phyloP scores from a whole-genome alignment of 192 early-diverging fungal genomes.

The Ramicandelaber brevisporus region DNA sequence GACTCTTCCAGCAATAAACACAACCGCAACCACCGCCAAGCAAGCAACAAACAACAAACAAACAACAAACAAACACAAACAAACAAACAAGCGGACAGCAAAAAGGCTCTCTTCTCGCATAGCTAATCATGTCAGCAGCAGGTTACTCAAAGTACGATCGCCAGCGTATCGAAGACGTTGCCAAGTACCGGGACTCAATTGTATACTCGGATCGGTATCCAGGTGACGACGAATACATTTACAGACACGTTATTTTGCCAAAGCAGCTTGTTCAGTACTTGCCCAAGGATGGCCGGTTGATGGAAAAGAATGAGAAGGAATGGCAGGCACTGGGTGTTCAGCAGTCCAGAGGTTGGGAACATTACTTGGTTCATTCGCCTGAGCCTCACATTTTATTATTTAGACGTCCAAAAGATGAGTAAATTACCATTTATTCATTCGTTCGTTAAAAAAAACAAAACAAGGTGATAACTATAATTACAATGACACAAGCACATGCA shows the following conservation, averaged over 20 bases:
- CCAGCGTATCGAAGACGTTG: conserved; percentile 7
- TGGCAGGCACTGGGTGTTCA: conserved; percentile 13
- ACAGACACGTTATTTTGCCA: conserved; percentile 16
- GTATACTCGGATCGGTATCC: conserved; percentile 18
- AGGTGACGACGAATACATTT: conserved; percentile 13
- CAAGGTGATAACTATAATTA: too few relatives aligned
- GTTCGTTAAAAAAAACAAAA: too few relatives aligned
- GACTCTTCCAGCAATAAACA: too few relatives aligned
- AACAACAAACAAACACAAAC: too few relatives aligned
- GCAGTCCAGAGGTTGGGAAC: conserved; percentile 17
- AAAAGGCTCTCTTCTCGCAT: too few relatives aligned
- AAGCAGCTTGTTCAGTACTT: conserved; percentile 14
- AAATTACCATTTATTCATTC: conserved; percentile 5
- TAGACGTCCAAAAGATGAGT: conserved; percentile 9
- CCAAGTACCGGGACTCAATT: conserved; percentile 9
- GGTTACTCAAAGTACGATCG: too few relatives aligned
- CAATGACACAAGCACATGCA: too few relatives aligned
- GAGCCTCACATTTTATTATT: conserved; percentile 19
- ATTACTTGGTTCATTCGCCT: conserved; percentile 17
- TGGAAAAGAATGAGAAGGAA: conserved; percentile 12
- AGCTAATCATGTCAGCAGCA: too few relatives aligned
- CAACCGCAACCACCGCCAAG: too few relatives aligned
- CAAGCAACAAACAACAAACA: too few relatives aligned
- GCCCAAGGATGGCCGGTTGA: conserved; percentile 9
- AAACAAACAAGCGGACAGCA: too few relatives aligned